Evolutionary conservation across 345 rosid genomes (phyloP).

Genomic region (Conringia planisiliqua): DNA sequence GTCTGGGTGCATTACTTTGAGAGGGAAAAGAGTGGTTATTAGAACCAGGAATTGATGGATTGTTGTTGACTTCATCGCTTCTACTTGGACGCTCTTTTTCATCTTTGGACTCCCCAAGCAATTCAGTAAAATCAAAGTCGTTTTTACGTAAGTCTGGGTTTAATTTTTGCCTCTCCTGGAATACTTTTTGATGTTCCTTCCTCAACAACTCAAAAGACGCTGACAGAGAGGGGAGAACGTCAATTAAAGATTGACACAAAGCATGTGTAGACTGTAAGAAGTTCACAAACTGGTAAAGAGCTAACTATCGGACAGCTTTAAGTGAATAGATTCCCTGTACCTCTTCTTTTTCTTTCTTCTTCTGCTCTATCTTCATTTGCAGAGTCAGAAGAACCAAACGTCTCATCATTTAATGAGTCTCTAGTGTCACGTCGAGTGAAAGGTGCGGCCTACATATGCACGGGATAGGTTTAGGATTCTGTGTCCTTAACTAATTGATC

Average conservation of each 20-base stretch:
- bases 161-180: constrained; percentile 72
- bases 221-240: constrained; percentile 35
- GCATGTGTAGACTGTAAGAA: constrained; percentile 6
- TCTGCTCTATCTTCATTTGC: constrained; percentile 85
- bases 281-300: constrained; percentile 23
- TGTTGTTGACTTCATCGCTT: constrained; percentile 40
- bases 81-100: constrained; percentile 44
- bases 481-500: constrained; percentile 2
- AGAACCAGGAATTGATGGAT: constrained; percentile 29
- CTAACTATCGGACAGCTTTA: neutral
- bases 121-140: constrained; percentile 59
- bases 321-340: constrained; percentile 37
- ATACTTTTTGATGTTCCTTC: constrained; percentile 86
- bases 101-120: constrained; percentile 62
- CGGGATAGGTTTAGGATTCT: constrained; percentile 18
- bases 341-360: constrained; percentile 96
- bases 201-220: constrained; percentile 94
- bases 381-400: constrained; percentile 85
- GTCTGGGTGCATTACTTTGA: constrained; percentile 65
- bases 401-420: constrained; percentile 83
- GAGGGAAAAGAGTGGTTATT: constrained; percentile 39
- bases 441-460: constrained; percentile 64
- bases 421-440: constrained; percentile 59
- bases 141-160: constrained; percentile 56
- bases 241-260: constrained; percentile 14